phyloP scores from a whole-genome alignment of 2,329 filamentous ascomycete species.

The Ophiostoma sp. region DNA sequence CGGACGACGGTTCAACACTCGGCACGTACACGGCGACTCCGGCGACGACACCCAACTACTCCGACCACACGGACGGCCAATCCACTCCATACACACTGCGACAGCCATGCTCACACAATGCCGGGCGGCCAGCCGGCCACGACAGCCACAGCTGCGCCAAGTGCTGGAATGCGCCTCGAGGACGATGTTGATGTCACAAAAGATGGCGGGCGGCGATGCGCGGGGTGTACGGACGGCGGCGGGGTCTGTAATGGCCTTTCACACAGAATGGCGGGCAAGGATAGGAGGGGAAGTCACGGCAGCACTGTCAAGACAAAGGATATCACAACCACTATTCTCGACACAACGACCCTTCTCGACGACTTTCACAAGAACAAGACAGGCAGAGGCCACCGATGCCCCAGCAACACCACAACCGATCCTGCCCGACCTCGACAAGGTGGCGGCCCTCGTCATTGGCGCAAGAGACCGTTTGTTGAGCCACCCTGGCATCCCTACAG shows the following conservation, averaged over 20 bases:
- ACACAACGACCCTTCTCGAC: background rate
- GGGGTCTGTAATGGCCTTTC: constrained; percentile 1
- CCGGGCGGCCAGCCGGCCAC: constrained; percentile 4
- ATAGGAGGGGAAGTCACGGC: background rate
- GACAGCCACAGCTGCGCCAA: constrained; percentile 28
- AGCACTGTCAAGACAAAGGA: too few relatives aligned
- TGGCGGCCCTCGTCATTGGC: constrained; percentile 45
- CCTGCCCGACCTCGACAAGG: constrained; percentile 42
- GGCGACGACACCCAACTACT: background rate
- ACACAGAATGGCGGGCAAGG: constrained; percentile 12
- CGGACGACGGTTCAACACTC: background rate
- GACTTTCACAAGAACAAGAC: background rate
- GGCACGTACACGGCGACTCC: background rate
- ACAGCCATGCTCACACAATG: constrained; percentile 12
- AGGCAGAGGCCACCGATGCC: background rate
- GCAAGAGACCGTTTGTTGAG: constrained; percentile 47
- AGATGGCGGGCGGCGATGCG: constrained; percentile 22
- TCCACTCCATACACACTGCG: background rate
- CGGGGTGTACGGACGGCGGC: background rate
- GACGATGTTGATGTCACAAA: constrained; percentile 30
- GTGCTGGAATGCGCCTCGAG: constrained; percentile 36
- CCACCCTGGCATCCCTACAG: constrained; percentile 47
- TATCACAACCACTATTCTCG: background rate
- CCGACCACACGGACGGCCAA: background rate
- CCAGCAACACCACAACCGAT: constrained; percentile 10